These are phyloP conservation scores for Calocybe gambosa DNA, from an alignment of 1,284 basidiomycete genomes.

Conservation along the genomic window DNA sequence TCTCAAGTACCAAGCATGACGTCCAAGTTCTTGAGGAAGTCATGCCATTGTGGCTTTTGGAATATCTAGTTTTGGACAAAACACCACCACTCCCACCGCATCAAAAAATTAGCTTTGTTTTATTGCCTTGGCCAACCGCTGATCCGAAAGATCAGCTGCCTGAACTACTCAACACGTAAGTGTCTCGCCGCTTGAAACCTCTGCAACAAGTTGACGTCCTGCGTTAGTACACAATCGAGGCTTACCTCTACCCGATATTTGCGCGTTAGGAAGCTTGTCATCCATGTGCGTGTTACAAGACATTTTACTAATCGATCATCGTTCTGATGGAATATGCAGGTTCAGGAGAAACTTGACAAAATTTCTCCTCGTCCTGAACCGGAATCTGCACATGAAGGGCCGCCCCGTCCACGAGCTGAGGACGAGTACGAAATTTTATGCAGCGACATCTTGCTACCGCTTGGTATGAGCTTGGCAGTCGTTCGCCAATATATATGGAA, in stretches of 20 bases:
- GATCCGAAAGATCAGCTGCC: constrained; percentile 58
- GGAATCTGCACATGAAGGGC: constrained; percentile 13
- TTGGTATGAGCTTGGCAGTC: constrained; percentile 84
- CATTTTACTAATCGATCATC: not conserved
- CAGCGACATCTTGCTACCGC: constrained; percentile 73
- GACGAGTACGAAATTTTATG: constrained; percentile 86
- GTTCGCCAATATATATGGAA: constrained; percentile 86
- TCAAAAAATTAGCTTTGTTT: constrained; percentile 82
- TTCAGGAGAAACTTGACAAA: constrained; percentile 83
- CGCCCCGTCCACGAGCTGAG: constrained; percentile 42
- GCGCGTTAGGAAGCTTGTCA: constrained; percentile 76
- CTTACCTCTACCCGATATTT: constrained; percentile 85
- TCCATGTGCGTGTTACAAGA: constrained; percentile 58
- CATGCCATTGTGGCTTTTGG: constrained; percentile 85
- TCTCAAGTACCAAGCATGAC: constrained; percentile 56
- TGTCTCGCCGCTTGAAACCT: constrained; percentile 11
- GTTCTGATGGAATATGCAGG: constrained; percentile 34
- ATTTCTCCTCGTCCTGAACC: constrained; percentile 23
- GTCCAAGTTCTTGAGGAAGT: constrained; percentile 65
- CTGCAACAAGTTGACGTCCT: constrained; percentile 9
- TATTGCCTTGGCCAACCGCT: constrained; percentile 69
- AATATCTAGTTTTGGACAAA: constrained; percentile 77
- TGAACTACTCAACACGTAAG: constrained; percentile 72
- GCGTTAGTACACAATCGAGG: constrained; percentile 67
- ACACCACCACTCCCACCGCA: constrained; percentile 38